A percentile compares a stretch with the other conserved stretches of the same genome.
Conservation (phyloP, 352 stramenopile species). For the Pythium guiyangense region DNA sequence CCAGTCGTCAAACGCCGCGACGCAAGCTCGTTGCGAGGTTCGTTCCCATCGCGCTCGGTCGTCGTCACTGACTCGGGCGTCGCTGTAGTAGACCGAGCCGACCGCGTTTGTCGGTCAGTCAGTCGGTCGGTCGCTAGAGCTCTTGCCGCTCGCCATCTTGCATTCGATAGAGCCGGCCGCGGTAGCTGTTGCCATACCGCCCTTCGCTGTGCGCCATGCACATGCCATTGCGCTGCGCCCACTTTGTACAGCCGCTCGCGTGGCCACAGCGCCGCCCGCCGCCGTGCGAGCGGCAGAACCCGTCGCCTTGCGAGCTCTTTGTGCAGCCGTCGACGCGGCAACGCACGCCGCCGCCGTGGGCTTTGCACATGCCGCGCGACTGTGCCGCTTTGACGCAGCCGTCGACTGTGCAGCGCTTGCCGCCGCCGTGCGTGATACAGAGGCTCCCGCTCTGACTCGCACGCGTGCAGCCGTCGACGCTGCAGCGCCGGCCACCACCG, state of each 20-base stretch:
- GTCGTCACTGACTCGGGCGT: background rate
- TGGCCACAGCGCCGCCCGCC: constrained; percentile 70
- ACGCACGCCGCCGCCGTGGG: constrained; percentile 74
- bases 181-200: constrained; percentile 80
- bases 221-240: constrained; percentile 81
- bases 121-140: background rate
- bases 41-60: no score
- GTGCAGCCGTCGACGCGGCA: constrained; percentile 78
- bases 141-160: constrained; percentile 12
- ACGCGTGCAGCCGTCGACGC: constrained; percentile 70
- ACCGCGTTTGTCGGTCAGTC: no score
- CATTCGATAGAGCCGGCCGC: constrained; percentile 49
- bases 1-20: no score
- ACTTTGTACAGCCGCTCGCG: constrained; percentile 68
- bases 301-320: constrained; percentile 80
- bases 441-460: constrained; percentile 77
- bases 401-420: constrained; percentile 80
- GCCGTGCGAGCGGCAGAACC: constrained; percentile 79
- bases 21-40: background rate
- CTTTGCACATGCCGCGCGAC: constrained; percentile 82
- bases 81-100: constrained; percentile 13
- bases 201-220: constrained; percentile 84
- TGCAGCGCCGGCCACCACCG: constrained; percentile 68
- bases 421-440: constrained; percentile 79
- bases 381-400: constrained; percentile 77